Percentiles rank a stretch among this genome's conserved stretches.
phyloP scores from a whole-genome alignment of 1,139 yeast genomes.

The Suhomyces coccinellae region DNA sequence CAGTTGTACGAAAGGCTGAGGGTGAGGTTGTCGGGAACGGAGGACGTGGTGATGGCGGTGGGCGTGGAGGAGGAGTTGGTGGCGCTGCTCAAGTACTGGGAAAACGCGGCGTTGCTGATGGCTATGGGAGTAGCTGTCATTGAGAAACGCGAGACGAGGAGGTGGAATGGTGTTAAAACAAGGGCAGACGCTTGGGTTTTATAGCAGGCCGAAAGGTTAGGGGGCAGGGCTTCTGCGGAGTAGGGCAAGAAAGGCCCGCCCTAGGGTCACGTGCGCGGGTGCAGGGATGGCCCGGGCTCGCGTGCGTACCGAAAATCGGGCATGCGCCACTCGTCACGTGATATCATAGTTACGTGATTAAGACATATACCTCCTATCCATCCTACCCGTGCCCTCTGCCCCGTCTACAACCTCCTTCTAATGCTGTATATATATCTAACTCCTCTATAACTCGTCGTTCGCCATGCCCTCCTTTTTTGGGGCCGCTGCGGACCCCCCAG shows the following conservation, averaged over 20 bases:
- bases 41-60: conserved; percentile 5
- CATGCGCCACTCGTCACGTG: neutral
- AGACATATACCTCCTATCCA: too few species aligned
- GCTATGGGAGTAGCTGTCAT: conserved; percentile 9
- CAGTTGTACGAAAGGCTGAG: conserved; percentile 13
- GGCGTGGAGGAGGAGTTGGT: conserved; percentile 3
- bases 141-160: neutral
- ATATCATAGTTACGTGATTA: neutral
- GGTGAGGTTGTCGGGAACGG: conserved; percentile 7
- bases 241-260: conserved; percentile 8
- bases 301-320: neutral
- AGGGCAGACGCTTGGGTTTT: neutral
- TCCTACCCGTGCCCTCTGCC: neutral
- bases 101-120: conserved; percentile 3
- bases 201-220: neutral
- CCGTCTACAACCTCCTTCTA: neutral
- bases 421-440: neutral
- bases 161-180: neutral
- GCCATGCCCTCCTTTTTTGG: conserved; percentile 2
- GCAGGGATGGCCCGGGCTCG: neutral
- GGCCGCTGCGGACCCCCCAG: conserved; percentile 30
- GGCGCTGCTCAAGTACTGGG: neutral
- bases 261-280: conserved; percentile 2
- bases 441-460: conserved; percentile 19
- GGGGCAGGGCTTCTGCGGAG: neutral